Evolutionary conservation across 139 green algal genomes (phyloP), one percentile per base, ranked within the genome.

Genomic region (Zygnema circumcarinatum): DNA sequence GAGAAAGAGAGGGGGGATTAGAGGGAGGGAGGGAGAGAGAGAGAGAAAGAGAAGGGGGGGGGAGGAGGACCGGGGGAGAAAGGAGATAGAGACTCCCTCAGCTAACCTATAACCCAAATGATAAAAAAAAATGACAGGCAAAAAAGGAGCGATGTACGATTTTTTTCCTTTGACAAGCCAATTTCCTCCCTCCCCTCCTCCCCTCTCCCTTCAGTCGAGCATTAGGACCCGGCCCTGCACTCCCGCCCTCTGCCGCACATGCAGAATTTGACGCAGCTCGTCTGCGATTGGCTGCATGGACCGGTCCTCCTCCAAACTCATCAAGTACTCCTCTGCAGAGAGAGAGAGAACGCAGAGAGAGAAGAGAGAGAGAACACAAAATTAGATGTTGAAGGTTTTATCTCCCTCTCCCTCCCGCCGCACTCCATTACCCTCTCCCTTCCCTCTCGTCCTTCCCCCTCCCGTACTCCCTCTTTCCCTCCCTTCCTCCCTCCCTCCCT

Each of bases 251-350:
- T 7, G 47, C 16, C 16, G 3, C 11, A 78, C 36, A 41, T 78
- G 69, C 7, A 78, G 69, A 20, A 78, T 39, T 41, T 78, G 3
- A 7, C 36, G 35, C 7, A 78, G 69, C 69, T 78, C 69, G 35
- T 78, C 69, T 38, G 69, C 69, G 7, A 78, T 78, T 41, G 69
- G 69, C 69, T 78, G 69, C 7, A 78, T 78, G 35, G 69, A 78
- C 7, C 11, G 7, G 69, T 78, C 69, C 16, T 78, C 69, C 25
- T 33, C 54, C 54, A 72, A 72, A 33, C 25, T 72, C 54, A 33
- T 72, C 54, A 72, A 33, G 25, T 33, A 29, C 25, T 72, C 54
- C 54, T 72, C 54, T 72, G 54, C 54, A 72, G n/a, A 72, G 54
- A 72, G 54, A 33, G 25, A 72, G 54, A 25, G 25, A 72, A 25